Evolutionary conservation across 1,284 basidiomycete species (phyloP).

Genomic region (Malassezia nana): DNA sequence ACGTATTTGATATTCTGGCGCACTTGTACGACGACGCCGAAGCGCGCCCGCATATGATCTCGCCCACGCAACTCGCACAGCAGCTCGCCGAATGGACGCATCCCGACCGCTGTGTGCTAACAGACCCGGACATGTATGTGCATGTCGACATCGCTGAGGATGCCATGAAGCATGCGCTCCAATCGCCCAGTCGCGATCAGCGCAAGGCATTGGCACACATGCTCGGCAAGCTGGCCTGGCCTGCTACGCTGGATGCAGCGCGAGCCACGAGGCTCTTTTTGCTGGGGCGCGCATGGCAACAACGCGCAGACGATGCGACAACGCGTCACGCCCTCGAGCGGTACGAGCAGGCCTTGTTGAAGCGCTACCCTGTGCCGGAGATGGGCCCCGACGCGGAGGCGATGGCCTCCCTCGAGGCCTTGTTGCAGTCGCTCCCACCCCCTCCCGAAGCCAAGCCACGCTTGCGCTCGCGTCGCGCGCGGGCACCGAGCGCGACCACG

Average conservation of each 20-base stretch:
- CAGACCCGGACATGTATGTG: slow-evolving; percentile 52
- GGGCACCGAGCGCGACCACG: neutral
- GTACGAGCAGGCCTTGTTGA: slow-evolving; percentile 54
- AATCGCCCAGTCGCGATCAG: slow-evolving; percentile 53
- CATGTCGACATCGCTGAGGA: slow-evolving; percentile 72
- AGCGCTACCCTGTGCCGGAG: slow-evolving; percentile 24
- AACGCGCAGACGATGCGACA: slow-evolving; percentile 53
- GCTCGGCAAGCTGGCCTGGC: slow-evolving; percentile 67
- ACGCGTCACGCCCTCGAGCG: slow-evolving; percentile 63
- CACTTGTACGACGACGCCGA: slow-evolving; percentile 64
- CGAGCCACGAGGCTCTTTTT: slow-evolving; percentile 25
- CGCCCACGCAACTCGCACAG: slow-evolving; percentile 66
- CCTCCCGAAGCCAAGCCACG: neutral
- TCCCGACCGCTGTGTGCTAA: slow-evolving; percentile 62
- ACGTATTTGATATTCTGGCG: slow-evolving; percentile 20
- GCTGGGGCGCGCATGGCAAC: slow-evolving; percentile 21
- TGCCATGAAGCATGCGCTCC: slow-evolving; percentile 57
- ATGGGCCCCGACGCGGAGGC: neutral
- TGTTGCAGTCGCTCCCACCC: slow-evolving; percentile 1
- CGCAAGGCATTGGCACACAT: slow-evolving; percentile 71
- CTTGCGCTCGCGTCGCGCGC: neutral
- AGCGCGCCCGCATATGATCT: slow-evolving; percentile 68
- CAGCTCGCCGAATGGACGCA: slow-evolving; percentile 91
- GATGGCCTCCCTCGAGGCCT: slow-evolving; percentile 1
- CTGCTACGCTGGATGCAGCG: slow-evolving; percentile 56